Conservation (phyloP, 140 eudicot species). For the Anethum foeniculum region DNA sequence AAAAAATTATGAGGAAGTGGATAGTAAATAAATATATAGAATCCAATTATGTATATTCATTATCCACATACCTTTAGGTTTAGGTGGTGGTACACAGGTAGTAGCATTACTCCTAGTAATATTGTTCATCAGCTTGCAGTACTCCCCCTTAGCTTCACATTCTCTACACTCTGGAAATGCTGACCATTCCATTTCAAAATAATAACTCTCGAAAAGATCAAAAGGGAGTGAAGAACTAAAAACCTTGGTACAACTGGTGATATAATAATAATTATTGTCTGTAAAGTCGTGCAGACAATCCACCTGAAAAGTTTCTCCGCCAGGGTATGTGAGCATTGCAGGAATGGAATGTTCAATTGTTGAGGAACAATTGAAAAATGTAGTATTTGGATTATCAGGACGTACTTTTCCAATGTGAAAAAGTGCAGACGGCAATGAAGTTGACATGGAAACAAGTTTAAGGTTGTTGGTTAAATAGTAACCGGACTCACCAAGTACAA, state of each 20-base stretch:
- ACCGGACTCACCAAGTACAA: not conserved
- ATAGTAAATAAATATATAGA: no score
- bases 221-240: not conserved
- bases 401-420: no score
- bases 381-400: not conserved
- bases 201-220: accelerated
- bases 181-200: not conserved
- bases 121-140: not conserved
- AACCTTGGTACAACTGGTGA: not conserved
- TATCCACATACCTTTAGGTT: not conserved
- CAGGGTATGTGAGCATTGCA: not conserved
- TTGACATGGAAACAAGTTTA: not conserved
- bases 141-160: not conserved
- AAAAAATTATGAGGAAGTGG: not conserved
- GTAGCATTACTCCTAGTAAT: not conserved
- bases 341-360: not conserved
- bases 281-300: no score
- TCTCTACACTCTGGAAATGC: not conserved
- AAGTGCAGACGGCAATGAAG: not conserved
- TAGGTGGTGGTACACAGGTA: no score
- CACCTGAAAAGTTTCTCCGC: not conserved
- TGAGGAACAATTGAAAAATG: not conserved
- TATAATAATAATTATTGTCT: no score
- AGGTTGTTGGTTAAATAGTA: not conserved
- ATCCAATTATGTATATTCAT: no score